Evolutionary conservation across 495 filamentous ascomycete genomes (phyloP).

Genomic region (Penicillium riverlandense): DNA sequence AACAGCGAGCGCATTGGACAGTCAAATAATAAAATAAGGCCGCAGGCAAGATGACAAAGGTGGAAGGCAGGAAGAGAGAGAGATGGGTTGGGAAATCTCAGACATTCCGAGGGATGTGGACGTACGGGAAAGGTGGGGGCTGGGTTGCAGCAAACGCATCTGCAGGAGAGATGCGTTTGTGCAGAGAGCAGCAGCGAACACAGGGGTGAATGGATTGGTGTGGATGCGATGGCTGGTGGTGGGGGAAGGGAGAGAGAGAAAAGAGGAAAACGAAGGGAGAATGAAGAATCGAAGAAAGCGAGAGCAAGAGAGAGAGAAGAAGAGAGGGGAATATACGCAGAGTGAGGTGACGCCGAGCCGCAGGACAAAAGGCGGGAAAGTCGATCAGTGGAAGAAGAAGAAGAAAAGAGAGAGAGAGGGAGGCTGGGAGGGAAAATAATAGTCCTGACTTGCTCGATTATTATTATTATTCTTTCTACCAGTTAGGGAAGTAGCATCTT

Average conservation of each 20-base stretch:
- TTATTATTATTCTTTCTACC: too few species aligned
- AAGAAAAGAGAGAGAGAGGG: slow-evolving; percentile 11
- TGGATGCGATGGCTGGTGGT: slow-evolving; percentile 18
- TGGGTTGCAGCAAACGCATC: slow-evolving; percentile 27
- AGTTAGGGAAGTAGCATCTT: too few species aligned
- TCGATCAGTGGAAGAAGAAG: slow-evolving; percentile 4
- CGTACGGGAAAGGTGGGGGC: slow-evolving; percentile 24
- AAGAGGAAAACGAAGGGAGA: slow-evolving; percentile 5
- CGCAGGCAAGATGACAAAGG: slow-evolving; percentile 7
- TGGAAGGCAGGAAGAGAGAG: slow-evolving; percentile 3
- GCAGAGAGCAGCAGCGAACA: slow-evolving; percentile 14
- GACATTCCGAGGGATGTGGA: slow-evolving; percentile 1
- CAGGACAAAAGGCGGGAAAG: slow-evolving; percentile 5
- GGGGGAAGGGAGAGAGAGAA: slow-evolving; percentile 10
- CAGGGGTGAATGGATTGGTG: slow-evolving; percentile 1
- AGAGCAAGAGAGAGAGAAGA: slow-evolving; percentile 4
- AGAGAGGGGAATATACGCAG: background rate
- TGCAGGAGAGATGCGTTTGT: slow-evolving; percentile 20
- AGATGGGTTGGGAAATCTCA: background rate
- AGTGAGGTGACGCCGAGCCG: slow-evolving; percentile 17
- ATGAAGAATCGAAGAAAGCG: slow-evolving; percentile 3
- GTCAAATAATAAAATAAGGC: slow-evolving; percentile 12
- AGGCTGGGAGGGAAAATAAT: background rate
- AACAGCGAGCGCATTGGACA: slow-evolving; percentile 7
- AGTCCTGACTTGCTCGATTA: too few species aligned